Conservation (phyloP, 1,284 basidiomycete species). For the Thecaphora frezii region DNA sequence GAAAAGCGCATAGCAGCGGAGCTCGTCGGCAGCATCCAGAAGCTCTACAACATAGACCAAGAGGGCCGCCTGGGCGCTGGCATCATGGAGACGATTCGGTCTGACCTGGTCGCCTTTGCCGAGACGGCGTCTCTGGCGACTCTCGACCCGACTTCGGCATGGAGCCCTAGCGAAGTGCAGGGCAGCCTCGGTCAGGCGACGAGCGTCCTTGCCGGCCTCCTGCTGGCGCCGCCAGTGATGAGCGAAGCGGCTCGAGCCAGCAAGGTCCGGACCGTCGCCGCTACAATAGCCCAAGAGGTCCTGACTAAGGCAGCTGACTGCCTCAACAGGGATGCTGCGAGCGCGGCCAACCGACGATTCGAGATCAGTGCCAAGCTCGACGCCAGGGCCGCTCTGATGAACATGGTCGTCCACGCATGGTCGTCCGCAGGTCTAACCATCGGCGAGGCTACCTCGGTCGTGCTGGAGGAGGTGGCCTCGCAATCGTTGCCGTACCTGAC, state of each 20-base stretch:
- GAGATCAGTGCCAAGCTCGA: not conserved
- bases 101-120: not conserved
- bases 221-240: not conserved
- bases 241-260: not conserved
- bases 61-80: not conserved
- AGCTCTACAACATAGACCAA: not conserved
- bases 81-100: not conserved
- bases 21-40: conserved; percentile 43
- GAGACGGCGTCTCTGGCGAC: not conserved
- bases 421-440: not conserved
- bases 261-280: not conserved
- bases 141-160: not conserved
- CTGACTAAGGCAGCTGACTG: not conserved
- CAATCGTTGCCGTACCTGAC: conserved; percentile 19
- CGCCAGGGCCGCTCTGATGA: not conserved
- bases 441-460: conserved; percentile 4
- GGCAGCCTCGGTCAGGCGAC: not conserved
- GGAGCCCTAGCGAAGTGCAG: not conserved
- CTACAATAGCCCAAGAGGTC: not conserved
- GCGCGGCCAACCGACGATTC: not conserved
- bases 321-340: not conserved
- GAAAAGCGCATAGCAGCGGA: conserved; percentile 65
- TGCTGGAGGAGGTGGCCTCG: conserved; percentile 10
- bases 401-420: not conserved
- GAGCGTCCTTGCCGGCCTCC: not conserved